phyloP scores from a whole-genome alignment of 1,284 basidiomycete genomes.

The Leccinum pallidistipes region DNA sequence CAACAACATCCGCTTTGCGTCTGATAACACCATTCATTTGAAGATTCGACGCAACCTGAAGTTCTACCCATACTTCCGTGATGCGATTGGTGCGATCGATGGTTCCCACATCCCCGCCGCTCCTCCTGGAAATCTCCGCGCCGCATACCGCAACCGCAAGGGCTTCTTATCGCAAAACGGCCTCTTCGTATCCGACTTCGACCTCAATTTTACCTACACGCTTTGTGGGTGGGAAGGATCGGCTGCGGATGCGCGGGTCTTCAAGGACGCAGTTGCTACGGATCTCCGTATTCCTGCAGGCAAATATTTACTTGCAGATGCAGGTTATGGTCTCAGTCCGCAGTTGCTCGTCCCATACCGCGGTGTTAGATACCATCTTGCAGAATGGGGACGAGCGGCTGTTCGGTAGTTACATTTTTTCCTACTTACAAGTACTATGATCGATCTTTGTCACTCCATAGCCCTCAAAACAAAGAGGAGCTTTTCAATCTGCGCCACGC shows the following conservation, averaged over 20 bases:
- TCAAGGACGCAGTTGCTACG: background rate
- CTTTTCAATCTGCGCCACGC: background rate
- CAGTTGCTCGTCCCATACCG: too few relatives aligned
- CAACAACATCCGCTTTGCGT: background rate
- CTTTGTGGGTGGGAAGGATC: slow-evolving; percentile 15
- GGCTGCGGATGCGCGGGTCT: slow-evolving; percentile 10
- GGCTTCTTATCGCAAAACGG: slow-evolving; percentile 29
- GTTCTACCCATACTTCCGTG: slow-evolving; percentile 7
- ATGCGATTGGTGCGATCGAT: slow-evolving; percentile 6
- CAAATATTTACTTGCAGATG: slow-evolving; percentile 18
- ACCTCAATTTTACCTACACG: slow-evolving; percentile 5
- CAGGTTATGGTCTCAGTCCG: too few relatives aligned
- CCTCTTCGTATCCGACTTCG: slow-evolving; percentile 22
- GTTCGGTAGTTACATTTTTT: background rate
- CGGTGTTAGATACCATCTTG: background rate
- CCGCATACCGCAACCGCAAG: slow-evolving; percentile 20
- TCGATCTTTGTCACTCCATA: background rate
- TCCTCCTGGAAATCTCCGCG: too few relatives aligned
- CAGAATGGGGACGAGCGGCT: slow-evolving; percentile 1
- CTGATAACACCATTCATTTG: too few relatives aligned
- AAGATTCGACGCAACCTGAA: background rate
- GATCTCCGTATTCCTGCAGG: slow-evolving; percentile 7
- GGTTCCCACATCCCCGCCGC: slow-evolving; percentile 1
- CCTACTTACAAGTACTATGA: too few relatives aligned
- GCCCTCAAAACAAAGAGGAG: background rate